Conservation (phyloP, 2,329 filamentous ascomycete species). For the Fusarium sp. region DNA sequence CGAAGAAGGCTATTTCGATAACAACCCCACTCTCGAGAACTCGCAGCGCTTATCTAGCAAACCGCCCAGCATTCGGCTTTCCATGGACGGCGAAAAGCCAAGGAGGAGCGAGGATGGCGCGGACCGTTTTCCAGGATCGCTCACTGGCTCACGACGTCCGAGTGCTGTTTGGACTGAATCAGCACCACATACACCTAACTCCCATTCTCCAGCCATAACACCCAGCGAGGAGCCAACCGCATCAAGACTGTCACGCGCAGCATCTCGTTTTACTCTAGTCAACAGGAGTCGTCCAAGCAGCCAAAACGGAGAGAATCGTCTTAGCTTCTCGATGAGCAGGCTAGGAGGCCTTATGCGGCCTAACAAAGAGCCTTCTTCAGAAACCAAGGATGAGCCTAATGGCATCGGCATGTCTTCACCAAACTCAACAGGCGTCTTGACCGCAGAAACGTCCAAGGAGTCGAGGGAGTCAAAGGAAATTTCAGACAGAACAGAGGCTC, state of each 20-base stretch:
- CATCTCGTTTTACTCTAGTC: constrained; percentile 64
- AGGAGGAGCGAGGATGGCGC: constrained; percentile 63
- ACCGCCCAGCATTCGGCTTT: constrained; percentile 66
- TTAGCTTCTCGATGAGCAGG: constrained; percentile 69
- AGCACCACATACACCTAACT: constrained; percentile 52
- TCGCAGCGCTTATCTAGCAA: constrained; percentile 48
- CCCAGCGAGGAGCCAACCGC: constrained; percentile 66
- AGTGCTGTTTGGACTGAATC: constrained; percentile 65
- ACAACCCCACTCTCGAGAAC: constrained; percentile 39
- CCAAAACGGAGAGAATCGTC: constrained; percentile 68
- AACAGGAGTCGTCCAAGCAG: constrained; percentile 67
- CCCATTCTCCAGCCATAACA: constrained; percentile 54
- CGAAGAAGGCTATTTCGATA: constrained; percentile 47
- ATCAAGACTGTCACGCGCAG: constrained; percentile 68
- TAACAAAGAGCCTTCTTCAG: constrained; percentile 59
- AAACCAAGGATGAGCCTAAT: constrained; percentile 44
- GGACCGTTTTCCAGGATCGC: constrained; percentile 51
- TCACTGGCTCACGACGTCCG: constrained; percentile 58
- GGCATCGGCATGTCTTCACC: constrained; percentile 43
- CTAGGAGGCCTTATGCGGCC: constrained; percentile 63
- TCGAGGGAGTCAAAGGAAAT: constrained; percentile 29
- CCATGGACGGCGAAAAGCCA: constrained; percentile 64
- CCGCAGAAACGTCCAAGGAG: constrained; percentile 41
- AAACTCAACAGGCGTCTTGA: constrained; percentile 44
- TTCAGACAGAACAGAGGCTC: constrained; percentile 38